Percentiles rank a stretch among this genome's conserved stretches.
Evolutionary conservation across 495 filamentous ascomycete species (phyloP).

Genomic region (Aspergillus avenaceus): DNA sequence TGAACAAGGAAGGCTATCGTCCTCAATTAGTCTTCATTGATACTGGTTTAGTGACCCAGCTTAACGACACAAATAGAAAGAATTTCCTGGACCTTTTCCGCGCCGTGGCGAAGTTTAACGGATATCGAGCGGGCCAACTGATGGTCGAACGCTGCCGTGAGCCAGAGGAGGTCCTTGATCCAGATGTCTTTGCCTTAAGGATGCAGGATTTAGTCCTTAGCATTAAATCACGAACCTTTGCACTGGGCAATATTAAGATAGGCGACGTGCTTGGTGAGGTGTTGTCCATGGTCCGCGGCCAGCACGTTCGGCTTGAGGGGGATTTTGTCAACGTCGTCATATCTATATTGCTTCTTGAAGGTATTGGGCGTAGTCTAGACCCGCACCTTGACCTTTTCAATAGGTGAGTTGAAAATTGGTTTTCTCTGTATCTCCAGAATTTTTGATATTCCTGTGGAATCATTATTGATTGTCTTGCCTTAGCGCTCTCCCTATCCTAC

Average conservation of each 20-base stretch:
- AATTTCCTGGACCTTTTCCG: constrained; percentile 98
- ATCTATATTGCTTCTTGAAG: constrained; percentile 88
- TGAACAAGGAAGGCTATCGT: constrained; percentile 88
- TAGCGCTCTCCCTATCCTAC: constrained; percentile 85
- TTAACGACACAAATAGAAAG: constrained; percentile 76
- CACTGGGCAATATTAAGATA: constrained; percentile 92
- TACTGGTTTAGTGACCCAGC: constrained; percentile 90
- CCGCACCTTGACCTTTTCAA: constrained; percentile 85
- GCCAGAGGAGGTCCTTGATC: constrained; percentile 79
- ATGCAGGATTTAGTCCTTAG: constrained; percentile 94
- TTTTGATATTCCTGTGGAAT: not conserved
- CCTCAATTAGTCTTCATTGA: constrained; percentile 98
- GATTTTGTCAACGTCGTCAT: constrained; percentile 99
- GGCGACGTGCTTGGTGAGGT: constrained; percentile 92
- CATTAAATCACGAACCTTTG: constrained; percentile 86
- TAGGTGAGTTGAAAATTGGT: constrained; percentile 45
- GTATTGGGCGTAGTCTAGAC: constrained; percentile 84
- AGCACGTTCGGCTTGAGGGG: constrained; percentile 93
- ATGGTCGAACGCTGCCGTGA: constrained; percentile 96
- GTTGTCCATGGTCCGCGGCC: constrained; percentile 82
- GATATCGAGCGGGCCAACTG: constrained; percentile 87
- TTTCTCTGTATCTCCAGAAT: not conserved
- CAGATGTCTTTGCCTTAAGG: constrained; percentile 85
- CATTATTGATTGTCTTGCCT: constrained; percentile 9
- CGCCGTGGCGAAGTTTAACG: constrained; percentile 94